Evolutionary conservation across 192 early-diverging fungal genomes (phyloP), one percentile per base, ranked within the genome.

Genomic region (Entrophospora sp.): DNA sequence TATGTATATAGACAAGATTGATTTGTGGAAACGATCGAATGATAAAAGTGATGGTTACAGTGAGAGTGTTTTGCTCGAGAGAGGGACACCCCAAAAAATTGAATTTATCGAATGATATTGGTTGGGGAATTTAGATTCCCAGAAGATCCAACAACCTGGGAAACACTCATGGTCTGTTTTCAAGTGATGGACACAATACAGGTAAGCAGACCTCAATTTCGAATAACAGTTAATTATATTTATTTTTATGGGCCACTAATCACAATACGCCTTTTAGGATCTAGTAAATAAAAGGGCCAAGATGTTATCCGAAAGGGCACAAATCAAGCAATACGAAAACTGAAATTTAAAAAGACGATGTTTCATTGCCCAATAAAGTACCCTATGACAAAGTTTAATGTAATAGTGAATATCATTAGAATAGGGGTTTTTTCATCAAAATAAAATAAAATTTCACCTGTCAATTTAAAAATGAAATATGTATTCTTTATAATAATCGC

Each of bases 61-160:
- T n/a, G n/a, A n/a, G n/a, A n/a, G n/a, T n/a, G n/a, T n/a, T n/a
- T n/a, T n/a, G n/a, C n/a, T n/a, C n/a, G n/a, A n/a, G n/a, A n/a
- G n/a, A n/a, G n/a, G n/a, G n/a, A n/a, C n/a, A n/a, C n/a, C n/a
- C 43, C 4, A 5, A n/a, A 44, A n/a, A 1, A 44, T 0, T 44
- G 63, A 38, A 18, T 64, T 32, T 64, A 64, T 32, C 63, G 45
- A 18, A 64, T 64, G 63, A 46, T 51, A 37, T 24, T 64, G 45
- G 9, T 64, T 28, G 63, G 63, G 22, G 63, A 64, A 49, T 64
- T 64, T 38, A 46, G 16, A 38, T 37, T 64, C 28, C 63, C 45
- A 13, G 30, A 49, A 32, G 63, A 49, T 22, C 9, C 16, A 22
- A 34, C 63, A 12, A 37, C 63, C 0, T 64, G 63, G 63, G 45